These are phyloP conservation scores for Boletus sensibilis DNA, from an alignment of 768 basidiomycete genomes.

Conservation along the genomic window DNA sequence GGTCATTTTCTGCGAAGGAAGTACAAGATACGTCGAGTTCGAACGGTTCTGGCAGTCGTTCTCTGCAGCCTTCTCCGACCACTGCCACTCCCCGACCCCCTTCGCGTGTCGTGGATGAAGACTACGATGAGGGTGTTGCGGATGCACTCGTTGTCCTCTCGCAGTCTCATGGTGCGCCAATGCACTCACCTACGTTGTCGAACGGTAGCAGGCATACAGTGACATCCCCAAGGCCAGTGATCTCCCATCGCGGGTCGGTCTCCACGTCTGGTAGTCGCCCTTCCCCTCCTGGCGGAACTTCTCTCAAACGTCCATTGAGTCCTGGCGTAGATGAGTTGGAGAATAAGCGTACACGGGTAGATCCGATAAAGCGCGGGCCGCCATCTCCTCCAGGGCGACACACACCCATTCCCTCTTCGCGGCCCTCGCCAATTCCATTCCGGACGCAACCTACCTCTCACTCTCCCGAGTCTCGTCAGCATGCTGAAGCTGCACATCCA, in stretches of 20 bases:
- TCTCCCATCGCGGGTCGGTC: slow-evolving; percentile 62
- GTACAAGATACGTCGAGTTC: slow-evolving; percentile 67
- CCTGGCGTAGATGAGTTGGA: slow-evolving; percentile 61
- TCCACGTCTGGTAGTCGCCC: slow-evolving; percentile 64
- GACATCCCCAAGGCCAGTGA: slow-evolving; percentile 46
- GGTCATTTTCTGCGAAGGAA: slow-evolving; percentile 39
- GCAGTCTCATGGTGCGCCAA: slow-evolving; percentile 38
- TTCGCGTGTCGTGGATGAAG: slow-evolving; percentile 77
- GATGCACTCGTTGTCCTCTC: slow-evolving; percentile 76
- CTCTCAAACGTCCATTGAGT: slow-evolving; percentile 68
- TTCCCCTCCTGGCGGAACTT: slow-evolving; percentile 53
- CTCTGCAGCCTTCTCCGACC: slow-evolving; percentile 72
- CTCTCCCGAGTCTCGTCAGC: slow-evolving; percentile 65
- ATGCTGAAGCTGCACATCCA: slow-evolving; percentile 23
- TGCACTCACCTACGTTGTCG: slow-evolving; percentile 58
- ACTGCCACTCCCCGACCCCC: slow-evolving; percentile 58
- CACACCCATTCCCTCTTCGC: slow-evolving; percentile 58
- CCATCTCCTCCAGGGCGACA: slow-evolving; percentile 53
- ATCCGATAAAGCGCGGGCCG: slow-evolving; percentile 47
- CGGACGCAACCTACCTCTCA: slow-evolving; percentile 66
- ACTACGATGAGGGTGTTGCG: slow-evolving; percentile 92
- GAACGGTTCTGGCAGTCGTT: slow-evolving; percentile 58
- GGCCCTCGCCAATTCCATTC: slow-evolving; percentile 73
- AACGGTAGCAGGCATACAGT: slow-evolving; percentile 51
- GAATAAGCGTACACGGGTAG: slow-evolving; percentile 64